Base-by-base conservation (phyloP, 257 asterid genomes). In the Anisodus acutangulus region DNA sequence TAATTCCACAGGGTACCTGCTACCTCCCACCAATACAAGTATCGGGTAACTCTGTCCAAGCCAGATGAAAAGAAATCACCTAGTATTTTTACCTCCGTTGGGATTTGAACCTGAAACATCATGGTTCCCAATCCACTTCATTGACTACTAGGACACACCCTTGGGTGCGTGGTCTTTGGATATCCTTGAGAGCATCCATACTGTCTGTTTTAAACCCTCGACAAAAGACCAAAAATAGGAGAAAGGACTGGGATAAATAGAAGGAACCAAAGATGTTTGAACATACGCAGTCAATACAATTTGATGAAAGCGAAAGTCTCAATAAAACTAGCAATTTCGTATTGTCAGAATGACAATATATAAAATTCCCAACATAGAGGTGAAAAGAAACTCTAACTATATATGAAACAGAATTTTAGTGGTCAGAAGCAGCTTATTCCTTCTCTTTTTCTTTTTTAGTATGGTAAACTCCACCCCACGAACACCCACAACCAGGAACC, bases 171-270 rank as follows among this genome's bases (percentile, higher is more conserved):
- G 47, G 37, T 15, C 78, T 70, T 9, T 70, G 55, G 31, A 59
- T 70, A 70, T 70, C 79, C 2, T 68, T 70, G 35, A 70, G 79
- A 43, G 43, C 15, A 68, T 68, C 13, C 53, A 68, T 68, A 68
- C 15, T 8, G 53, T 35, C 22, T 15, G 26, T 39, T 37, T 3
- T 43, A 43, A 70, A 43, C 79, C 57, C 79, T 41, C 9, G 16
- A 35, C 8, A 41, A 26, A 43, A 43, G 79, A 41, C 51, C 31
- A 69, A 70, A 41, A 43, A 8, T 16, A 43, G 35, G 57, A n/a
- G 9, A 43, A 17, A 9, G 6, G 9, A 17, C 9, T 70, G 31
- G 37, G 12, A 43, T 43, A 43, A 10, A 43, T 39, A 70, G 39
- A 17, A 17, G 55, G 35, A 70, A 41, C 55, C 79, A 70, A 17